phyloP scores from a whole-genome alignment of 2,329 filamentous ascomycete genomes.

The Ampelomyces quisqualis region DNA sequence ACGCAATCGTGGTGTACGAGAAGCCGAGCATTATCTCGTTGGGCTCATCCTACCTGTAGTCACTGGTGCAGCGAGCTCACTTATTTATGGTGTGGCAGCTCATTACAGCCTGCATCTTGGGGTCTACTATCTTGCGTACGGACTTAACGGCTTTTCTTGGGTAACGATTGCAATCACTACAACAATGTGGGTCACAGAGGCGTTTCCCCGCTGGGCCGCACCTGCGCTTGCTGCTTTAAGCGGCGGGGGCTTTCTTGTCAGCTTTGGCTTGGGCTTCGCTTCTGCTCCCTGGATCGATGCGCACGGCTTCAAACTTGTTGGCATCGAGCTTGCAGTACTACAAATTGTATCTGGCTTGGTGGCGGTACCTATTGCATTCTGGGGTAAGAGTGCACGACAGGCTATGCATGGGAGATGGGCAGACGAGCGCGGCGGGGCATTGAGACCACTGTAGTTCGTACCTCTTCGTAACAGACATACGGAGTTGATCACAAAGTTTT shows the following conservation, averaged over 20 bases:
- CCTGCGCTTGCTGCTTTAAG: slow-evolving; percentile 29
- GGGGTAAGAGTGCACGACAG: slow-evolving; percentile 33
- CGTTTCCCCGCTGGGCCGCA: slow-evolving; percentile 37
- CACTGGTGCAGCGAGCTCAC: slow-evolving; percentile 22
- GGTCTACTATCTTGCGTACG: slow-evolving; percentile 29
- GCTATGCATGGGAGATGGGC: slow-evolving; percentile 33
- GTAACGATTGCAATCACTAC: slow-evolving; percentile 26
- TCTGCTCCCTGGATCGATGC: slow-evolving; percentile 26
- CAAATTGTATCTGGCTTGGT: slow-evolving; percentile 34
- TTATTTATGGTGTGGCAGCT: slow-evolving; percentile 30
- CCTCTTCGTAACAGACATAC: no score
- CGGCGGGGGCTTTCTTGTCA: slow-evolving; percentile 26
- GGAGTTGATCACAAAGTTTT: no score
- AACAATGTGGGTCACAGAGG: slow-evolving; percentile 37
- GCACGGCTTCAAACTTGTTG: slow-evolving; percentile 31
- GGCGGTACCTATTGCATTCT: slow-evolving; percentile 33
- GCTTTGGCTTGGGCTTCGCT: slow-evolving; percentile 27
- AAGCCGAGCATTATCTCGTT: slow-evolving; percentile 38
- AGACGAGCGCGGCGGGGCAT: slow-evolving; percentile 27
- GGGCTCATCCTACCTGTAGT: slow-evolving; percentile 30
- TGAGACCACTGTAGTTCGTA: slow-evolving; percentile 29
- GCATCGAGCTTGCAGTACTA: slow-evolving; percentile 41
- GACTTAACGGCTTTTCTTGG: slow-evolving; percentile 32
- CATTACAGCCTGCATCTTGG: slow-evolving; percentile 13
- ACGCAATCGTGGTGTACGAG: slow-evolving; percentile 31